These are phyloP conservation scores for Globisporangium sylvaticum DNA, from an alignment of 352 stramenopile species.

Conservation along the genomic window DNA sequence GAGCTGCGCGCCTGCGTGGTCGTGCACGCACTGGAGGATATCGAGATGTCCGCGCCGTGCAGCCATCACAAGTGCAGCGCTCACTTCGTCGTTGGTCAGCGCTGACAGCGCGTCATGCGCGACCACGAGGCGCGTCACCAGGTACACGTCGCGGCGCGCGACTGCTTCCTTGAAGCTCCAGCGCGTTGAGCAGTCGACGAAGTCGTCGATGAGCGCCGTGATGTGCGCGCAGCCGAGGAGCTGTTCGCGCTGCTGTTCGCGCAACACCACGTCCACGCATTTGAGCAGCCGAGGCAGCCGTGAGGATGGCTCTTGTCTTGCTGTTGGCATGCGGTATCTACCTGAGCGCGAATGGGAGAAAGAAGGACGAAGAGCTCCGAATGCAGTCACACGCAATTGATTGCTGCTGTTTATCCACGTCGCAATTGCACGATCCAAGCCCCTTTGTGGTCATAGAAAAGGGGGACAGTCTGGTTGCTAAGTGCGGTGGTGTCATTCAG, in stretches of 20 bases:
- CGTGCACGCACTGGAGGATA: slow-evolving; percentile 9
- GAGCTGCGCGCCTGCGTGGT: background rate
- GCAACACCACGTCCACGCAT: slow-evolving; percentile 11
- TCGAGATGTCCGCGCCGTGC: background rate
- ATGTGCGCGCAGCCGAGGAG: slow-evolving; percentile 8
- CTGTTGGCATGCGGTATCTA: background rate
- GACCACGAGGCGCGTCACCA: slow-evolving; percentile 10
- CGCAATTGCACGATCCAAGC: background rate
- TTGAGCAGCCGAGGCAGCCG: slow-evolving; percentile 2
- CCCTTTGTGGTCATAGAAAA: background rate
- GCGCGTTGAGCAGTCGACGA: slow-evolving; percentile 5
- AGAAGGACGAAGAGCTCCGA: no score
- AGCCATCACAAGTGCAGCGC: background rate
- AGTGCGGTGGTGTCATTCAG: background rate
- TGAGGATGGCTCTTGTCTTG: background rate
- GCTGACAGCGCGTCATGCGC: background rate
- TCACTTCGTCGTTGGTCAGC: slow-evolving; percentile 2
- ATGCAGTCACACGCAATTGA: background rate
- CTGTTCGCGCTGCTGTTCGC: background rate
- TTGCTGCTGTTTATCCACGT: background rate
- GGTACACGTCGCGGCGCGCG: background rate
- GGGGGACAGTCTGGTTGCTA: background rate
- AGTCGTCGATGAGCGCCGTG: slow-evolving; percentile 9
- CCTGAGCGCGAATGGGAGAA: no score
- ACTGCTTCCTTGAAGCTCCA: slow-evolving; percentile 4